These are phyloP conservation scores for Eucalyptus lansdowneana DNA, from an alignment of 345 rosid genomes.

Conservation along the genomic window DNA sequence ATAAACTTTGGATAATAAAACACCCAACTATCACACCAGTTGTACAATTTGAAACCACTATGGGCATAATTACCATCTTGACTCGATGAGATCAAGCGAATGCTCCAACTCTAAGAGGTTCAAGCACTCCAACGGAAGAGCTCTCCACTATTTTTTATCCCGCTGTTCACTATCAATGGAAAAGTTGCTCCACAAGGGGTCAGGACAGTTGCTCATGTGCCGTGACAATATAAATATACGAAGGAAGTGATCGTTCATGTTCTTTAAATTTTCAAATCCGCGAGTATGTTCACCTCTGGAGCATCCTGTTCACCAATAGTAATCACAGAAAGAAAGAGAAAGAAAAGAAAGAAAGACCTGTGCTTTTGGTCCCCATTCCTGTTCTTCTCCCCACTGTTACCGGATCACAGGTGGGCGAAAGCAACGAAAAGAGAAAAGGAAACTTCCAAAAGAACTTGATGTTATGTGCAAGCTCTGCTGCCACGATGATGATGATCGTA, in stretches of 20 bases:
- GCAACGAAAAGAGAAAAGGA: neutral
- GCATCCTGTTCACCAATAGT: neutral
- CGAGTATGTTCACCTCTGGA: neutral
- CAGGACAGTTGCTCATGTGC: neutral
- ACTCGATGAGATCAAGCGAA: neutral
- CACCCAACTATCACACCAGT: neutral
- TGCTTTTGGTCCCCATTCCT: neutral
- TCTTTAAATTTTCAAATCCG: neutral
- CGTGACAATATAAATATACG: neutral
- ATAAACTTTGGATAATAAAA: neutral
- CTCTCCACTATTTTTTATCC: neutral
- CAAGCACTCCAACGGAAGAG: neutral
- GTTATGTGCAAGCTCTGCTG: neutral
- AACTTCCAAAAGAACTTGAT: neutral
- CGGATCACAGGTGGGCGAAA: neutral
- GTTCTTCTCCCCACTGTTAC: neutral
- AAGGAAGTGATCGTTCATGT: neutral
- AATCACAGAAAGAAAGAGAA: neutral
- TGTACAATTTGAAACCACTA: neutral
- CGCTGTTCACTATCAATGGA: neutral
- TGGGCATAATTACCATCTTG: neutral
- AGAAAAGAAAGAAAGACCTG: neutral
- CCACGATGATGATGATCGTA: neutral
- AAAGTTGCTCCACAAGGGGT: neutral
- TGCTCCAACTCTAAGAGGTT: neutral